Evolutionary conservation across 129 eudicot genomes (phyloP).

Genomic region (Ambrosia trifida): DNA sequence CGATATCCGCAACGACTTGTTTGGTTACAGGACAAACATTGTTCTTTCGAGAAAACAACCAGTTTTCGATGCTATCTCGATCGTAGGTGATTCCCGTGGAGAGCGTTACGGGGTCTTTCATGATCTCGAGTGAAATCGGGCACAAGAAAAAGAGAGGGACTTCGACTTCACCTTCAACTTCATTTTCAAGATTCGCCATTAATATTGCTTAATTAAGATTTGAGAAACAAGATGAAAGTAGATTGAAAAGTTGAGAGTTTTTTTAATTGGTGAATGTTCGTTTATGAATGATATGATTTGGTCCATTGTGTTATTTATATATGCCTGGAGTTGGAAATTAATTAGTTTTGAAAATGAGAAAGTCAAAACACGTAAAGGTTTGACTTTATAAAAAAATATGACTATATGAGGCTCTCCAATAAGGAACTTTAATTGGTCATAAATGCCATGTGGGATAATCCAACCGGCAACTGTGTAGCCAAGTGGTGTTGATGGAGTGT

Average conservation of each 20-base stretch:
- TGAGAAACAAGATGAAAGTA: neutral
- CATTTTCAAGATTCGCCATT: neutral
- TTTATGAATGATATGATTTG: conserved; percentile 1
- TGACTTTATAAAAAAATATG: neutral
- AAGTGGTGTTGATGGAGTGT: conserved; percentile 5
- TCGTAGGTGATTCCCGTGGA: conserved; percentile 41
- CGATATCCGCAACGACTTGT: conserved; percentile 7
- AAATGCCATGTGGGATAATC: neutral
- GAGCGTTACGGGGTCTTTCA: conserved; percentile 38
- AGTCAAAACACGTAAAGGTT: neutral
- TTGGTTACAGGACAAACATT: conserved; percentile 35
- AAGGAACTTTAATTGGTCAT: neutral
- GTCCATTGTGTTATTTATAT: neutral
- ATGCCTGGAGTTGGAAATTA: neutral
- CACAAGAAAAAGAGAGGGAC: conserved; percentile 31
- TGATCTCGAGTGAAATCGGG: conserved; percentile 39
- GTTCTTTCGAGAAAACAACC: conserved; percentile 29
- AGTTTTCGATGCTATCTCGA: conserved; percentile 33
- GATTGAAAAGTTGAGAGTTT: neutral
- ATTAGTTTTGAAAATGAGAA: neutral
- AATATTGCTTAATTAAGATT: neutral
- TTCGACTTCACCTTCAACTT: conserved; percentile 14
- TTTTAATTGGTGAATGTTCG: neutral
- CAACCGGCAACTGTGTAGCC: neutral
- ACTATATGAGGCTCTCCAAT: neutral